Base-by-base conservation (phyloP, 2,329 filamentous ascomycete genomes). In the Biscogniauxia sp. region DNA sequence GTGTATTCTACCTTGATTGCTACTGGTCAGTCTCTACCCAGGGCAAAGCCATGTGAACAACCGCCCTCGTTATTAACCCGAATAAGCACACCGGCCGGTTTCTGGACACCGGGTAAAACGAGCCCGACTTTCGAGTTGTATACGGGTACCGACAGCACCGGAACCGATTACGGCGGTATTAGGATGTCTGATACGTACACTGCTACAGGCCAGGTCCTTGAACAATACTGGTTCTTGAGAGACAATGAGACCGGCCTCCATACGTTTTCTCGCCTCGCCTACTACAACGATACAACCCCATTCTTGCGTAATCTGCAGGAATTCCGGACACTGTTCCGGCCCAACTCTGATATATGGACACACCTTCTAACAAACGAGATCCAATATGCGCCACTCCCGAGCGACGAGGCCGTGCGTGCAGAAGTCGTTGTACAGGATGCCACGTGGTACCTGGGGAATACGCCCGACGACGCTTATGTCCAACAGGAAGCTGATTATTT, bases 201-300 rank as follows among this genome's bases (percentile, higher is more conserved):
- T 0, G 75, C 78, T 0, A 87, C 85, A 0, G 84, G 84, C 1
- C 84, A 88, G 67, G 68, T 82, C 5, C 75, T 89, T 17, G 81
- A 88, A 66, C 85, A 88, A 67, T 88, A 88, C 70, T 88, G 84
- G 83, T 88, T 88, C 65, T 73, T 88, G 2, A 77, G 83, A 11
- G 84, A 87, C 52, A 82, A 82, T 1, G 86, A 89, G 70, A 88
- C 86, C 0, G 86, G 86, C 0, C 70, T 88, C 41, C 86, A 88
- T 67, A 82, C 80, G 0, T 88, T 88, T 71, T 83, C 79, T 60
- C 80, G 85, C n/a, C 72, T 87, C 9, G 78, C 80, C 0, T 89
- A 89, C 65, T 76, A 84, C 70, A 88, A 87, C 68, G 78, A 80
- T 60, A 81, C 80, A 0, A 81, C 75, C 1, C 84, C 84, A 0